Evolutionary conservation across 2,329 filamentous ascomycete genomes (phyloP).

Genomic region (Aspergillus pseudonomiae): DNA sequence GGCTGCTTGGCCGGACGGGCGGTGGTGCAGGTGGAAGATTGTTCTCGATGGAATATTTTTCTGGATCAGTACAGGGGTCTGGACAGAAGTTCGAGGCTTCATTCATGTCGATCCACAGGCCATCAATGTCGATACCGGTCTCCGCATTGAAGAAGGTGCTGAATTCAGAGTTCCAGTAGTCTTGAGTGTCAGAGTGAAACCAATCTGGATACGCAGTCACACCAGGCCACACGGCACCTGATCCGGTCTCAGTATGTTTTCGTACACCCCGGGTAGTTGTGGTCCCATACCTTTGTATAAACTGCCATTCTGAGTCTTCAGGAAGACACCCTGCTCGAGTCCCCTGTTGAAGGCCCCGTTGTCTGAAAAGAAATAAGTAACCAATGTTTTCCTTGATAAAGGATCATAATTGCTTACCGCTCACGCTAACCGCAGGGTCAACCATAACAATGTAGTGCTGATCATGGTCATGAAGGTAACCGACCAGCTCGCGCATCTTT

Average conservation of each 20-base stretch:
- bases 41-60: slow-evolving; percentile 52
- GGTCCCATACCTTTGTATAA: slow-evolving; percentile 49
- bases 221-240: slow-evolving; percentile 77
- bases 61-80: slow-evolving; percentile 59
- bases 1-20: slow-evolving; percentile 61
- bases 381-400: not conserved
- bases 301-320: slow-evolving; percentile 57
- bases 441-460: slow-evolving; percentile 80
- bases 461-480: slow-evolving; percentile 66
- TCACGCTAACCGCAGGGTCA: slow-evolving; percentile 56
- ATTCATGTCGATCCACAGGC: slow-evolving; percentile 76
- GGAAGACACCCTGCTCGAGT: slow-evolving; percentile 58
- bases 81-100: slow-evolving; percentile 58
- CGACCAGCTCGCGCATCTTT: slow-evolving; percentile 65
- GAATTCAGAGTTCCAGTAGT: slow-evolving; percentile 74
- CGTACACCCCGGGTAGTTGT: not conserved
- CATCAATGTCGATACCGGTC: slow-evolving; percentile 73
- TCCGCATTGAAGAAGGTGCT: slow-evolving; percentile 64
- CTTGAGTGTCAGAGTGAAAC: slow-evolving; percentile 66
- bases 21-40: slow-evolving; percentile 61
- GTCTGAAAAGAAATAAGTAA: slow-evolving; percentile 32
- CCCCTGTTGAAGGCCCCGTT: slow-evolving; percentile 65
- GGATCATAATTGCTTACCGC: slow-evolving; percentile 25
- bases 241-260: slow-evolving; percentile 2
- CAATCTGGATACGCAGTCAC: slow-evolving; percentile 75